phyloP scores from a whole-genome alignment of 192 early-diverging fungal genomes.

The Coemansia sp. region DNA sequence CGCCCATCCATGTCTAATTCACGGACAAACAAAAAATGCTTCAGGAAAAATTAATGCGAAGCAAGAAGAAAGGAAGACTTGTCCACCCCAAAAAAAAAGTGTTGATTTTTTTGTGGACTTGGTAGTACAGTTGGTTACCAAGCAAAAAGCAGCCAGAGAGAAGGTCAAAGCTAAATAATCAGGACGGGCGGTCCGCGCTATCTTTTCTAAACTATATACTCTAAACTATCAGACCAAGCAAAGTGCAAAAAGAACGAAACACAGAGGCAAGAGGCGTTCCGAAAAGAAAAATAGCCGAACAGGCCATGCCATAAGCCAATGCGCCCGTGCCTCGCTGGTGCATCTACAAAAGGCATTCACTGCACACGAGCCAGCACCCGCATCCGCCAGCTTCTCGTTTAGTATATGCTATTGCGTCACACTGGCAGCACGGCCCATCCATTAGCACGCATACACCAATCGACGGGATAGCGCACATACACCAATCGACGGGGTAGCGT shows the following conservation, averaged over 20 bases:
- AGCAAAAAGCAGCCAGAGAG: too few relatives aligned
- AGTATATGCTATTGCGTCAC: background rate
- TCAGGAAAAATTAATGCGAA: background rate
- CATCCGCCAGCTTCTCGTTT: background rate
- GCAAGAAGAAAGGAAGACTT: background rate
- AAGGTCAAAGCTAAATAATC: too few relatives aligned
- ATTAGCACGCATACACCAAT: background rate
- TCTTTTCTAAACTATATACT: too few relatives aligned
- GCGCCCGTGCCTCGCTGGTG: background rate
- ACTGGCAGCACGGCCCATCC: background rate
- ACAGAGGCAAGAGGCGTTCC: too few relatives aligned
- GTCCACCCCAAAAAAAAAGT: background rate
- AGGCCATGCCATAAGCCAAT: background rate
- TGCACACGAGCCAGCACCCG: background rate
- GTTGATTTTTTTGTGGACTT: background rate
- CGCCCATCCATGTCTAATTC: constrained; percentile 29
- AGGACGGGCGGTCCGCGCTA: too few relatives aligned
- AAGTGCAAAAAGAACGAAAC: too few relatives aligned
- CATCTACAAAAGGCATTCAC: background rate
- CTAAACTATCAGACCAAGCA: too few relatives aligned
- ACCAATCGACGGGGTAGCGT: background rate
- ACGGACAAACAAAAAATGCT: constrained; percentile 1
- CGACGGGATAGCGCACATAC: background rate
- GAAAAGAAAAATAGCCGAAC: too few relatives aligned
- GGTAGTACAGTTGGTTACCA: too few relatives aligned